Evolutionary conservation across 352 stramenopile species (phyloP).

Genomic region (Blastocystis sp.): DNA sequence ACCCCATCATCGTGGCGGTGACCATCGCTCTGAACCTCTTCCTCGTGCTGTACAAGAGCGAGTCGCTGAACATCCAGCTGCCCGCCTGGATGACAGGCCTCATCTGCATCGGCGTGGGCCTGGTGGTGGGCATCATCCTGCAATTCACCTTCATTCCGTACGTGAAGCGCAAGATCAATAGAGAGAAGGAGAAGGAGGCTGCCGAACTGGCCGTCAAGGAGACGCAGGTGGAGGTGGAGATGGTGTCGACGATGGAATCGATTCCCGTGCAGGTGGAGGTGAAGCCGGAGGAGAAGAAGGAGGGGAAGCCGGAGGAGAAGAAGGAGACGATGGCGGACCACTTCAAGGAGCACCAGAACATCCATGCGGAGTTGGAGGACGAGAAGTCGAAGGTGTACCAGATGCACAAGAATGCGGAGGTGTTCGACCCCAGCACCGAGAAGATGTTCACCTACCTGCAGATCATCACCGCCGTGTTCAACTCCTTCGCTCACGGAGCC

Average conservation of each 20-base stretch:
- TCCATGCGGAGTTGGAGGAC: slow-evolving; percentile 70
- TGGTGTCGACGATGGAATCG: slow-evolving; percentile 9
- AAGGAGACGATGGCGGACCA: slow-evolving; percentile 24
- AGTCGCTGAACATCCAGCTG: slow-evolving; percentile 49
- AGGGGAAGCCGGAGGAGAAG: slow-evolving; percentile 32
- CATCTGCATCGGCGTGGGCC: slow-evolving; percentile 39
- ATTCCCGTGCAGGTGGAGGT: slow-evolving; percentile 37
- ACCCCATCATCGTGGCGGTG: slow-evolving; percentile 73
- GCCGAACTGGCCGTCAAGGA: slow-evolving; percentile 35
- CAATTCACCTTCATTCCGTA: slow-evolving; percentile 63
- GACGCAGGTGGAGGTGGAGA: slow-evolving; percentile 37
- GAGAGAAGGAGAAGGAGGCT: background rate
- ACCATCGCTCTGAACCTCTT: slow-evolving; percentile 73
- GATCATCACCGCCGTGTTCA: slow-evolving; percentile 74
- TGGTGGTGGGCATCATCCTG: slow-evolving; percentile 45
- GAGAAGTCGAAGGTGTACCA: slow-evolving; percentile 71
- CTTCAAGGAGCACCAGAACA: slow-evolving; percentile 69
- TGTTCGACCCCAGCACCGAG: slow-evolving; percentile 74
- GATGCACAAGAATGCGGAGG: slow-evolving; percentile 72
- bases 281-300: background rate
- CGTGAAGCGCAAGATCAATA: slow-evolving; percentile 46
- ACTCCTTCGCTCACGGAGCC: slow-evolving; percentile 75
- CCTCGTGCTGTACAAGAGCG: slow-evolving; percentile 73
- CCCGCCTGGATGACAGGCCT: slow-evolving; percentile 18
- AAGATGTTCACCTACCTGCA: slow-evolving; percentile 75